Base-by-base conservation (phyloP, 371 early-diverging fungal species). In the Mortierella sp. region DNA sequence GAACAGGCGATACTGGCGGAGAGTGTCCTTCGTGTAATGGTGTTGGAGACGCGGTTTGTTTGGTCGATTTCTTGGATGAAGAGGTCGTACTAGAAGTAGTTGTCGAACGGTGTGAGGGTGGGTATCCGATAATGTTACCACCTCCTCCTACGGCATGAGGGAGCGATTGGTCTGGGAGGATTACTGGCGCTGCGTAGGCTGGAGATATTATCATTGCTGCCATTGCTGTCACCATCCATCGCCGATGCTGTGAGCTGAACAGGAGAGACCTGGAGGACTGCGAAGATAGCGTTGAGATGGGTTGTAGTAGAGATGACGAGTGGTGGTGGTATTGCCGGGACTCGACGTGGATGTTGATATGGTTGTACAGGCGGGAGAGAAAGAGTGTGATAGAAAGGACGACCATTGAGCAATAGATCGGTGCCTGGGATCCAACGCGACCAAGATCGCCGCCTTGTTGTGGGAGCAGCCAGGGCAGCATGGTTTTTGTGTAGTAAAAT, bases 381-480 rank as follows among this genome's bases (percentile, higher is more conserved):
- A 58, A 2, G 58, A 58, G 58, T 58, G 58, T 34, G 11, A 31
- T 34, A 29, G 58, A 34, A 22, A 58, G 16, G 34, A 58, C 8
- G 19, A 58, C 19, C 16, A 58, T 19, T 58, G 58, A 58, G 58
- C 37, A 58, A 22, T 58, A 58, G 22, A 58, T 34, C 34, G 58
- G 37, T 58, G 34, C 34, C 16, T 58, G 58, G 31, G 34, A 47
- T 47, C 22, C 47, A 22, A 5, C 19, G 47, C 47, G 47, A 47
- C 19, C 2, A 22, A 22, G 47, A 47, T 16, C 22, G 29, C 52
- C 31, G 9, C 58, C 37, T 31, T 22, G 19, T 58, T 19, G 58
- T 58, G 58, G 16, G 31, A 58, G 47, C 47, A 47, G 22, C 58
- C 58, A 34, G 58, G 19, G 58, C 58, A 58, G 58, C 58, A 58